phyloP scores from a whole-genome alignment of 2,329 filamentous ascomycete genomes.

The Raffaelea albimanens region DNA sequence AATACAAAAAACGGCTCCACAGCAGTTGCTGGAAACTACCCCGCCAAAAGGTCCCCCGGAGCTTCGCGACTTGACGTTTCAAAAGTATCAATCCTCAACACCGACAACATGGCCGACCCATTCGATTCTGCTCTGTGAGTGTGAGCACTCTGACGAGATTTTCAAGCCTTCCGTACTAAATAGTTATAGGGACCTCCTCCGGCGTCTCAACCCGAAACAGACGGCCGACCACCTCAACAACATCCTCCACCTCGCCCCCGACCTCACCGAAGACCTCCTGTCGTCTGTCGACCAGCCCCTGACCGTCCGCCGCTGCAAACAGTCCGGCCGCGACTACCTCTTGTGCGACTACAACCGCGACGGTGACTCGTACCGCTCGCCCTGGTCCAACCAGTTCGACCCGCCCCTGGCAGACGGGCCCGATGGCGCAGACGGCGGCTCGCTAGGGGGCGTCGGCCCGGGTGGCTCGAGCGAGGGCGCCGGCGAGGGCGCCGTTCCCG shows the following conservation, averaged over 20 bases:
- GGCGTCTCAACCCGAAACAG: constrained; percentile 90
- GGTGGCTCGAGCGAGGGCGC: constrained; percentile 47
- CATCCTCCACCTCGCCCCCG: constrained; percentile 80
- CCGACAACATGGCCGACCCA: constrained; percentile 39
- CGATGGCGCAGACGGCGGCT: constrained; percentile 40
- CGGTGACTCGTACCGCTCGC: constrained; percentile 92
- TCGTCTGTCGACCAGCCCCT: constrained; percentile 96
- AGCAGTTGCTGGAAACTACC: not conserved
- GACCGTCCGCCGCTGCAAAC: constrained; percentile 72
- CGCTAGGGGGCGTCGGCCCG: constrained; percentile 37
- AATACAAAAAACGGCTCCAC: too few relatives aligned
- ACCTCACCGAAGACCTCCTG: constrained; percentile 93
- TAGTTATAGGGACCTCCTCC: constrained; percentile 76
- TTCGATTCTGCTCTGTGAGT: constrained; percentile 70
- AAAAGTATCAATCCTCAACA: not conserved
- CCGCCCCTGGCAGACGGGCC: constrained; percentile 54
- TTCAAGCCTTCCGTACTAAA: constrained; percentile 42
- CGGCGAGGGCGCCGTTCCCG: constrained; percentile 76
- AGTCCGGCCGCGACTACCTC: constrained; percentile 88
- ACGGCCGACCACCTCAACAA: constrained; percentile 79
- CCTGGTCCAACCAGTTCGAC: constrained; percentile 99
- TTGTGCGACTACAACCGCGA: constrained; percentile 99
- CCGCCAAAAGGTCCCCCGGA: not conserved
- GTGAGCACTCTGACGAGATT: constrained; percentile 73
- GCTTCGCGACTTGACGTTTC: not conserved